Evolutionary conservation across 2,329 filamentous ascomycete species (phyloP).

Genomic region (Colletotrichum caudatum): DNA sequence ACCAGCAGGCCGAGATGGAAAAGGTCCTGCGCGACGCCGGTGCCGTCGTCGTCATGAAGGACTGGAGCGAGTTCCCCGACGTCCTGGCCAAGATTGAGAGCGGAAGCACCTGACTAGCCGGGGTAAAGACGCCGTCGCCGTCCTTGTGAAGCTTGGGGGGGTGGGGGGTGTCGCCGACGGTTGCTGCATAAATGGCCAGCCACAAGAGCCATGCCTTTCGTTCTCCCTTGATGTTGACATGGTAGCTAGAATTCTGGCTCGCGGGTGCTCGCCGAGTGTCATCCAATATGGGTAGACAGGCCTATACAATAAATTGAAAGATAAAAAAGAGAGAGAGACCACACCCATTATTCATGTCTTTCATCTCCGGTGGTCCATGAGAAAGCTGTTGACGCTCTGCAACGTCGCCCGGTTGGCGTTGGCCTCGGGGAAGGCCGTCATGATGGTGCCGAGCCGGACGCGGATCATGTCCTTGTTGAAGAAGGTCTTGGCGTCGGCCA

Average conservation of each 20-base stretch:
- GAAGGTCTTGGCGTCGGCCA: slow-evolving; percentile 43
- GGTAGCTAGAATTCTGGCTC: slow-evolving; percentile 10
- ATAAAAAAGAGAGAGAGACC: not conserved
- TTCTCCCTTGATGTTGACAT: not conserved
- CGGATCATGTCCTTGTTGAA: slow-evolving; percentile 84
- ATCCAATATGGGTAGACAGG: slow-evolving; percentile 16
- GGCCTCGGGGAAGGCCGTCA: slow-evolving; percentile 80
- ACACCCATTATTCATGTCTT: not conserved
- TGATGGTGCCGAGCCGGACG: slow-evolving; percentile 83
- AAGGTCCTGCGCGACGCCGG: slow-evolving; percentile 71
- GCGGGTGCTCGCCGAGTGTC: not conserved
- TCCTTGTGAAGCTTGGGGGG: slow-evolving; percentile 25
- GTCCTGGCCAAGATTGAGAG: slow-evolving; percentile 57
- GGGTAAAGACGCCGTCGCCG: slow-evolving; percentile 22
- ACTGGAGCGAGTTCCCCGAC: slow-evolving; percentile 69
- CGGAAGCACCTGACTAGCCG: slow-evolving; percentile 42
- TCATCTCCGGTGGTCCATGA: slow-evolving; percentile 72
- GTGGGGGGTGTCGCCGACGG: not conserved
- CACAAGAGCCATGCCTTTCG: not conserved
- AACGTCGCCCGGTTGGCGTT: slow-evolving; percentile 88
- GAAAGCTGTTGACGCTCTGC: slow-evolving; percentile 90
- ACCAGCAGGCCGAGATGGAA: slow-evolving; percentile 74
- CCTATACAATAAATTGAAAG: not conserved
- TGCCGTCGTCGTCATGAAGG: slow-evolving; percentile 70
- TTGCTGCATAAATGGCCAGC: not conserved